Base-by-base conservation (phyloP, 495 filamentous ascomycete genomes). In the Penicillium cinerascens region DNA sequence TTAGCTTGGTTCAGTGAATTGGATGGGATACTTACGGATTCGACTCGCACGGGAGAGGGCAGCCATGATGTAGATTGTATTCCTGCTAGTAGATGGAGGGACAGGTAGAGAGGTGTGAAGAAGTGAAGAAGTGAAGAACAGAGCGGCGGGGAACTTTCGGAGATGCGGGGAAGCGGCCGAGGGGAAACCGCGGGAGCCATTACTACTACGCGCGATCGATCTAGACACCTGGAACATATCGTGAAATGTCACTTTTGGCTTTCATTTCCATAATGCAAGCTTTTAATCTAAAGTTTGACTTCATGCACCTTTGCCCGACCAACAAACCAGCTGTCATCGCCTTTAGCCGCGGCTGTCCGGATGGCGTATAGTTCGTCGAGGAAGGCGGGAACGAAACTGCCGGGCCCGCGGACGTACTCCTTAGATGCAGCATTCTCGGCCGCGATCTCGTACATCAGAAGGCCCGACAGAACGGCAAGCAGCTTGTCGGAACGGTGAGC, bases 331-430 rank as follows among this genome's bases (percentile, higher is more conserved):
- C 55, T 59, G n/a, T 73, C 26, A 36, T 84, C 72, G 0, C 74
- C 76, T 40, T 69, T 62, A 10, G 65, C 62, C 2, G 79, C 78
- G 17, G 72, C 76, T 33, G 68, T 67, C 44, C 77, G 71, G 45
- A 83, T 79, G 11, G 65, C 71, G 60, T 79, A 78, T 42, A 84
- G 66, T 61, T 84, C 87, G 56, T 97, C 92, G 18, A 97, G 71
- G 60, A 95, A 92, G 0, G 87, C 87, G 2, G 89, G 86, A 8
- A 95, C 80, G 72, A 97, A 97, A 15, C 88, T 92, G 1, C 92
- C 92, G 0, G 92, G 90, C 0, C 92, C 92, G 41, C 79, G 72
- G 17, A 86, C 89, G 48, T 88, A 82, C 7, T 71, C 70, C 44
- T 83, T 75, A 17, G 52, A 62, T 6, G 69, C 71, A 0, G 92